Base-by-base conservation (phyloP, 1,284 basidiomycete species). In the Heterobasidion irregulare region DNA sequence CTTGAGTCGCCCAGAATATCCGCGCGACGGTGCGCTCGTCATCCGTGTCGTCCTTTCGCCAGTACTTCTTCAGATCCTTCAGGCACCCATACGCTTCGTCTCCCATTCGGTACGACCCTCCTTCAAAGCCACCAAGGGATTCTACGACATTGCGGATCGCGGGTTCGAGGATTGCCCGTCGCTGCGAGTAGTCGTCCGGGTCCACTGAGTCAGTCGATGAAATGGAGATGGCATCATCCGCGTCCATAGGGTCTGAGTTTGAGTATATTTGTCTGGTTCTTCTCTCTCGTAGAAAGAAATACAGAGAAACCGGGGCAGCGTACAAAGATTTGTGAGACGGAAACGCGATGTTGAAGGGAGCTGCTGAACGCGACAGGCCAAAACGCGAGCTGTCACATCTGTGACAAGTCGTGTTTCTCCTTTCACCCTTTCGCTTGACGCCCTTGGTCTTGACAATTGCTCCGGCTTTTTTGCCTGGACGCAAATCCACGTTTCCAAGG, bases 31-130 rank as follows among this genome's bases (percentile, higher is more conserved):
- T 96, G 32, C 94, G 82, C 67, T 95, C 93, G 66, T 97, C 94
- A 68, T 98, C 94, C 0, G 85, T 86, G 65, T 97, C 94, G 68
- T 98, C 95, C 67, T 92, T 90, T 50, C 94, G 75, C 94, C 94
- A 98, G 50, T 94, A 80, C 63, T 87, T 92, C 74, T 98, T 98
- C 61, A 98, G 75, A 66, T 98, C 95, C 64, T 92, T 92, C 61
- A 98, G 70, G 66, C 94, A 97, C 1, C 88, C 89, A 55, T 80
- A 74, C 16, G 82, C 87, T 57, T 91, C 86, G 72, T 96, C 92
- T 58, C 93, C 93, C 58, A 92, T 83, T 48, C 86, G 75, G 68
- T 95, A 95, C 6, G 72, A 70, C 16, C 77, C 82, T n/a, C 76
- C 80, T 69, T 91, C 80, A 63, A 76, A 69, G 13, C 88, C 83